phyloP scores from a whole-genome alignment of 306 rosid species.

The Ochetophila trinervis region DNA sequence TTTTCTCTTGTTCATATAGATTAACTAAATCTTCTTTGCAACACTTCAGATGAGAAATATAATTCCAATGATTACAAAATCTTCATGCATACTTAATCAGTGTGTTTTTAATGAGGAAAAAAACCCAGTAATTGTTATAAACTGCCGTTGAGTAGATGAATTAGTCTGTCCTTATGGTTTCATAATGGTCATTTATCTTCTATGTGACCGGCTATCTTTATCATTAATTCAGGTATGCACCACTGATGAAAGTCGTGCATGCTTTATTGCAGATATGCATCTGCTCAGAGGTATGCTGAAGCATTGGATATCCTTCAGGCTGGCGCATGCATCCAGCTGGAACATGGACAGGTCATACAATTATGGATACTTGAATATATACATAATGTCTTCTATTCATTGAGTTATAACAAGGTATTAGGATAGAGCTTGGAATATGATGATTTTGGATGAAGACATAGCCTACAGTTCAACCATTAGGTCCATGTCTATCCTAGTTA shows the following conservation, averaged over 20 bases:
- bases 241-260: constrained; percentile 23
- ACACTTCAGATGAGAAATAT: neutral
- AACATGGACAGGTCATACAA: constrained; percentile 65
- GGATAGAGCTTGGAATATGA: constrained; percentile 17
- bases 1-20: neutral
- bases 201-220: neutral
- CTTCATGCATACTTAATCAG: neutral
- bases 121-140: neutral
- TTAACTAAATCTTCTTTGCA: neutral
- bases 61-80: neutral
- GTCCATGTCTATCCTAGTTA: neutral
- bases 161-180: neutral
- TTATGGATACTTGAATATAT: neutral
- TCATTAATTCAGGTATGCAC: constrained; percentile 12
- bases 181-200: neutral
- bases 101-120: neutral
- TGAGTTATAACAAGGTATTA: neutral
- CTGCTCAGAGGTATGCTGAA: constrained; percentile 71
- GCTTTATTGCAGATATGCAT: constrained; percentile 61
- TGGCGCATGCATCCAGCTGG: constrained; percentile 81
- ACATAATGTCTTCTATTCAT: neutral
- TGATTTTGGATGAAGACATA: constrained; percentile 5
- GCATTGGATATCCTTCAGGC: constrained; percentile 83
- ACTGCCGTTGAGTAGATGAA: neutral
- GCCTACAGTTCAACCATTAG: neutral